These are phyloP conservation scores for Trichoderma endophyticum DNA, from an alignment of 2,329 filamentous ascomycete genomes.

Conservation along the genomic window DNA sequence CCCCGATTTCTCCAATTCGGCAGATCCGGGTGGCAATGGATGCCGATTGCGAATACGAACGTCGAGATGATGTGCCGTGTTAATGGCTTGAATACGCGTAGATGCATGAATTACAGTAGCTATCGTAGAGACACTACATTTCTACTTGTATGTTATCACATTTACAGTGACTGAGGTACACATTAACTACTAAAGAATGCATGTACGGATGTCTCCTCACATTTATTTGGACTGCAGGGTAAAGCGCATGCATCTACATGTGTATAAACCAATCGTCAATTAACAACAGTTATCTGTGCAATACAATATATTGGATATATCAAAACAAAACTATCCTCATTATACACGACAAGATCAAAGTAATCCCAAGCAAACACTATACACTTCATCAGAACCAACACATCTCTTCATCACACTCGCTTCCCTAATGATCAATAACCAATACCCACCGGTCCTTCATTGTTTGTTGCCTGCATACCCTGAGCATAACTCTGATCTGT, in stretches of 20 bases:
- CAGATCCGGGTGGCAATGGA: neutral
- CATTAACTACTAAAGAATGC: too few species aligned
- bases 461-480: slow-evolving; percentile 14
- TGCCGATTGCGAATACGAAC: slow-evolving; percentile 6
- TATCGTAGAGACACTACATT: neutral
- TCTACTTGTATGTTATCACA: neutral
- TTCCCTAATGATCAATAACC: neutral
- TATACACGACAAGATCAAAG: neutral
- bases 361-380: neutral
- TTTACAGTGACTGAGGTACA: neutral
- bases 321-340: neutral
- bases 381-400: neutral
- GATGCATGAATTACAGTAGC: neutral
- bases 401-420: neutral
- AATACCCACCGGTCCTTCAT: neutral
- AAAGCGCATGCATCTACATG: neutral
- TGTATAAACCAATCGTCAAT: neutral
- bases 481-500: neutral
- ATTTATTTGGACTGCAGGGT: neutral
- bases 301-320: neutral
- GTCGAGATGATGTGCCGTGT: neutral
- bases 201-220: too few species aligned
- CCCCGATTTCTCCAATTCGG: neutral
- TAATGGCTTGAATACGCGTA: neutral
- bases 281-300: neutral